These are phyloP conservation scores for Trametes meyenii DNA, from an alignment of 768 basidiomycete genomes.

Conservation along the genomic window DNA sequence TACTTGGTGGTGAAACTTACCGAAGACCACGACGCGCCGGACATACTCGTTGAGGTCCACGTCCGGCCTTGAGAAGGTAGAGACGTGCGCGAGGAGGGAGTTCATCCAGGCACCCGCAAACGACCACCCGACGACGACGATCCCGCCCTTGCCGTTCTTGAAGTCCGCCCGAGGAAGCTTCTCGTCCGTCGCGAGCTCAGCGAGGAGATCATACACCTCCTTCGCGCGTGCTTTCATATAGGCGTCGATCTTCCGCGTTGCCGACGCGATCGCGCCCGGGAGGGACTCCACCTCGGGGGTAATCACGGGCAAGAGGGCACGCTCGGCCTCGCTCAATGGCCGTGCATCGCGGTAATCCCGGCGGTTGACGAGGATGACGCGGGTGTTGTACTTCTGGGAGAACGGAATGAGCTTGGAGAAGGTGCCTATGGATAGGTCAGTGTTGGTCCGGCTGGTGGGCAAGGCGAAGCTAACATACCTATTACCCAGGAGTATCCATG, in stretches of 20 bases:
- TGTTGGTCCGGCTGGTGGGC: neutral
- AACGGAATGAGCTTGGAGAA: constrained; percentile 9
- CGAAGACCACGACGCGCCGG: constrained; percentile 16
- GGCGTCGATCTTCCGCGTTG: neutral
- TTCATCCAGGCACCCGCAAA: constrained; percentile 11
- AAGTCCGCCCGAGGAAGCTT: neutral
- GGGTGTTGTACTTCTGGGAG: constrained; percentile 17
- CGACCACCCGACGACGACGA: constrained; percentile 24
- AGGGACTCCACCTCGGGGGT: neutral
- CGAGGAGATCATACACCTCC: constrained; percentile 12
- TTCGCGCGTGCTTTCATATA: constrained; percentile 15
- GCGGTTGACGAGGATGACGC: constrained; percentile 26
- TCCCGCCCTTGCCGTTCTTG: constrained; percentile 10
- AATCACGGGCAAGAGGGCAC: constrained; percentile 1
- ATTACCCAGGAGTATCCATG: constrained; percentile 26
- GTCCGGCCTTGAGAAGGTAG: constrained; percentile 3
- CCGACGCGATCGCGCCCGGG: neutral
- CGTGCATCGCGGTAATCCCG: constrained; percentile 27
- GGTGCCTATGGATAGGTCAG: neutral
- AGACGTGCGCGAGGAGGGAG: constrained; percentile 20
- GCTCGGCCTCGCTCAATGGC: constrained; percentile 20
- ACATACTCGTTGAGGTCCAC: constrained; percentile 15
- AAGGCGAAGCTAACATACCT: constrained; percentile 15
- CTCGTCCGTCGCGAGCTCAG: neutral
- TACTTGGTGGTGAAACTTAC: neutral